Evolutionary conservation across 352 stramenopile species (phyloP).

Genomic region (Globisporangium ultimum): DNA sequence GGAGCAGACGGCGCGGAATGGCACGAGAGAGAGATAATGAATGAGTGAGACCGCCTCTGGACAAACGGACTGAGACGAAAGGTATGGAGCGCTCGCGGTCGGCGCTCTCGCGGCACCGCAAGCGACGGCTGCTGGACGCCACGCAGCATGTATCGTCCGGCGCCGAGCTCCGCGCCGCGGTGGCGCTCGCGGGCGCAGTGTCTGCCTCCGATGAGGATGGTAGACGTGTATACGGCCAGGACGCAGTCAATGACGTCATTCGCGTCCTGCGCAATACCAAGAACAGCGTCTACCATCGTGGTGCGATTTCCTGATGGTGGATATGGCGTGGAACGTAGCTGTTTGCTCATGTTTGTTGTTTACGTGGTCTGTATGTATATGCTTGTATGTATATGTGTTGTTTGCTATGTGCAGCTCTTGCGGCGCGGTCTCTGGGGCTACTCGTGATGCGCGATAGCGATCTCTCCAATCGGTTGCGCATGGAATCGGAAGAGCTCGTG

Average conservation of each 20-base stretch:
- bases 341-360: background rate
- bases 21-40: background rate
- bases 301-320: conserved; percentile 10
- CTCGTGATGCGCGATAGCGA: conserved; percentile 41
- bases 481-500: conserved; percentile 67
- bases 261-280: conserved; percentile 54
- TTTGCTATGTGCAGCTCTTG: conserved; percentile 57
- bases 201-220: conserved; percentile 1
- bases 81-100: conserved; percentile 43
- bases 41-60: background rate
- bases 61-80: background rate
- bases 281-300: conserved; percentile 66
- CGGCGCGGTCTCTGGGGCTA: conserved; percentile 60
- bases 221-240: background rate
- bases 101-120: conserved; percentile 50
- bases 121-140: conserved; percentile 47
- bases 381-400: background rate
- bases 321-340: background rate
- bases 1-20: too few relatives aligned
- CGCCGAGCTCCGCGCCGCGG: conserved; percentile 30
- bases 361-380: background rate
- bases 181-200: conserved; percentile 23
- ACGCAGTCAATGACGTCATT: conserved; percentile 27
- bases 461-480: conserved; percentile 34
- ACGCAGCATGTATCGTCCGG: conserved; percentile 43